Base-by-base conservation (phyloP, 1,284 basidiomycete genomes). In the Mrakiaceae sp. region DNA sequence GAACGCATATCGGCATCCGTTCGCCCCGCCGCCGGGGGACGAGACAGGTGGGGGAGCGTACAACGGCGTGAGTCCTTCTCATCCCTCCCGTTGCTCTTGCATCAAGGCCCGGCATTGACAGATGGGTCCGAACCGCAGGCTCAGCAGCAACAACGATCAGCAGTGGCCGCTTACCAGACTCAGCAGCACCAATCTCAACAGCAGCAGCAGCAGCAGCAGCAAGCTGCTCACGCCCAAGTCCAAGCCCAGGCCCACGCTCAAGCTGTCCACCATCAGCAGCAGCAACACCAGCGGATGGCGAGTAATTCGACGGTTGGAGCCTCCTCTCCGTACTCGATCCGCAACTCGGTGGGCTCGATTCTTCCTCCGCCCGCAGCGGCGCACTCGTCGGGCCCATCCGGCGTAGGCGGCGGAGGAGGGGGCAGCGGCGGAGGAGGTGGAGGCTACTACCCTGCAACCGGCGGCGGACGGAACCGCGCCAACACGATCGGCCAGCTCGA, bases 401-500 rank as follows among this genome's bases (percentile, higher is more conserved):
- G 51, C 58, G 44, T 58, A 27, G 27, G 27, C 27, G 27, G 27
- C 27, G 27, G 27, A n/a, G 52, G 52, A 8, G 52, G 52, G 3
- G 52, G 52, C 46, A 16, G 16, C 48, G 46, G 81, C 85, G 27
- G 27, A 27, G 27, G 27, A 27, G 27, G 27, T 27, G 27, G 27
- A 27, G 27, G 27, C 9, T 91, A 88, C 76, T 87, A 87, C 72
- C 82, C 81, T 65, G 74, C 78, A 11, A 70, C 66, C 52, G 79
- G 85, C 27, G 27, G 27, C 27, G 43, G 83, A 84, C 72, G 78
- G 11, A 83, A 82, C 16, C 82, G 92, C 42, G 88, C 90, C 10
- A 94, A 93, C 74, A 96, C 94, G 46, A 88, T 94, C 76, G 78
- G 77, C 63, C 86, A 84, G 72, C 85, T 91, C 83, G 92, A 95